Base-by-base conservation (phyloP, 495 filamentous ascomycete species). In the Cercophora newfieldiana region DNA sequence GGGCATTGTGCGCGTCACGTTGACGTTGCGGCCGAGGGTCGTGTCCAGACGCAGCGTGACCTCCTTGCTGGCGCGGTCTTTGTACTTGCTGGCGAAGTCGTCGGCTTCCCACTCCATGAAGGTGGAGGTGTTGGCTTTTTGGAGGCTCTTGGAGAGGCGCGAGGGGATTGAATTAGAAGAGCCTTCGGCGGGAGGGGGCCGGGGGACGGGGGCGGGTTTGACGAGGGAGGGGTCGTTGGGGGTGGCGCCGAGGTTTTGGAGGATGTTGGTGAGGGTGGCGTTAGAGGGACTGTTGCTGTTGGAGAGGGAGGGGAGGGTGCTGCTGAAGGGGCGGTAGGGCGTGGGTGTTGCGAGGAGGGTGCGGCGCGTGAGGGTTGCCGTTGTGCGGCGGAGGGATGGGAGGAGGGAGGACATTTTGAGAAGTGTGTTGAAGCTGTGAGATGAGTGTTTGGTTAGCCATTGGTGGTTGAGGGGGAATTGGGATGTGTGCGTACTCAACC, bases 1-100 rank as follows among this genome's bases (percentile, higher is more conserved):
- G 73, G 91, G 88, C 8, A 82, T 69, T 1, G 66, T 71, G 25
- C 66, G 61, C 31, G 76, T 69, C 26, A 93, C 78, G 21, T 79
- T 60, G 1, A 92, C 72, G 0, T 82, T 87, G 12, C 90, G 83
- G 47, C 90, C 91, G 5, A 81, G 81, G 44, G 78, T 77, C 0
- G 86, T 83, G 12, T 78, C 76, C 59, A 86, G 77, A 19, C 82
- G 80, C 28, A 87, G 54, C 18, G 60, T 61, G 7, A 66, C 61
- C n/a, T 64, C 64, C 57, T 70, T 61, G 10, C 26, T 28, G 19
- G 49, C 19, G n/a, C n/a, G 16, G 19, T 16, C 2, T 3, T 61
- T 59, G 31, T 69, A 22, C 59, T 65, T 59, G 5, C 67, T 25
- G 60, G 59, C 14, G 51, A 71, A 68, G 25, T 67, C 37, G 58